Conservation (phyloP, 805 yeast genomes). For the Isabelozyma rhagii region DNA sequence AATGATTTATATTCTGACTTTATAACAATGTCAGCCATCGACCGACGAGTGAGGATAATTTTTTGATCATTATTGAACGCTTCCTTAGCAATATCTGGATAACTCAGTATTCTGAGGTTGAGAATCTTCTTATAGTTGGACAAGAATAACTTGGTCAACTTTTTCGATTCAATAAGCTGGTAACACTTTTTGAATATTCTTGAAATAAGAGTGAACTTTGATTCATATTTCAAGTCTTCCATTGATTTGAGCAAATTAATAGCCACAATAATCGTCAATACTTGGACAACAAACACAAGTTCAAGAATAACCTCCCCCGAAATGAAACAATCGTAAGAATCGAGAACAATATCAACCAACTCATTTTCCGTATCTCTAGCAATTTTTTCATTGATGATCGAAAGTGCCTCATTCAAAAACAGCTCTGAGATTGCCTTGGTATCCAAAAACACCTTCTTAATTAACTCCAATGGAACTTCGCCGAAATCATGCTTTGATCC, state of each 20-base stretch:
- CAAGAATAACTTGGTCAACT: slow-evolving; percentile 40
- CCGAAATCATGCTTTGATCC: slow-evolving; percentile 80
- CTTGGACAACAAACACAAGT: slow-evolving; percentile 50
- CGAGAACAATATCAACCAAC: slow-evolving; percentile 42
- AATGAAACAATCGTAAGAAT: slow-evolving; percentile 59
- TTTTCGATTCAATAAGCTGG: slow-evolving; percentile 53
- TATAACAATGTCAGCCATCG: slow-evolving; percentile 55
- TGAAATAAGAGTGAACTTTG: slow-evolving; percentile 33
- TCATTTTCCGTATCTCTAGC: slow-evolving; percentile 36
- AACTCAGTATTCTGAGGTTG: slow-evolving; percentile 38
- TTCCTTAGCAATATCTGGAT: slow-evolving; percentile 39
- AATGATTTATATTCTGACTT: slow-evolving; percentile 55
- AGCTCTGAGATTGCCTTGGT: slow-evolving; percentile 16
- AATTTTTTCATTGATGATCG: slow-evolving; percentile 16
- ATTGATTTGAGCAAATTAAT: slow-evolving; percentile 22
- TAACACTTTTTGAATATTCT: slow-evolving; percentile 58
- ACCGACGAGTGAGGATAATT: slow-evolving; percentile 15
- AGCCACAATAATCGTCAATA: slow-evolving; percentile 35
- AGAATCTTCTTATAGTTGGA: slow-evolving; percentile 31
- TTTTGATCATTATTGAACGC: slow-evolving; percentile 7
- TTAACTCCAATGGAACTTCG: slow-evolving; percentile 54
- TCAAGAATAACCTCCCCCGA: slow-evolving; percentile 63
- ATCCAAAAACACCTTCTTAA: slow-evolving; percentile 35
- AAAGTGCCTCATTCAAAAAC: slow-evolving; percentile 34
- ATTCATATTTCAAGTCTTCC: slow-evolving; percentile 11